Conservation (phyloP, 106 monocot genomes). For the Phalaenopsis equestris region DNA sequence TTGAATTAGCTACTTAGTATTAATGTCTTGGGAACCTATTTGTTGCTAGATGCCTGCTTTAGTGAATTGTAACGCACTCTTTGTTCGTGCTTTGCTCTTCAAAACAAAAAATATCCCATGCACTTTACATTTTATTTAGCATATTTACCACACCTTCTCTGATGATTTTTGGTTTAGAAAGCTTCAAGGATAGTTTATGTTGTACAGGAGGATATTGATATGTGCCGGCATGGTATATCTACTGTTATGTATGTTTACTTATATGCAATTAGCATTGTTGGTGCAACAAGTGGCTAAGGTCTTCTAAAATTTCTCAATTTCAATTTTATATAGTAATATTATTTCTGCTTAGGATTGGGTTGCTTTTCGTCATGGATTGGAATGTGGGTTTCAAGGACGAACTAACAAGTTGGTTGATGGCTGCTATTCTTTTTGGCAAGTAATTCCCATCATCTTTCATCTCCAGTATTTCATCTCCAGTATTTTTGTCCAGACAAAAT, state of each 20-base stretch:
- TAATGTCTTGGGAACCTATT: too few species aligned
- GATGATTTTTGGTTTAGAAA: not conserved
- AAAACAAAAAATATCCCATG: too few species aligned
- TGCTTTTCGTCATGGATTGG: conserved; percentile 85
- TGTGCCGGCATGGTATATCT: too few species aligned
- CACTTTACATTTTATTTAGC: too few species aligned
- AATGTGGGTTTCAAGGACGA: conserved; percentile 95
- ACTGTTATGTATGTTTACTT: not conserved
- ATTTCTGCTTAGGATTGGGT: conserved; percentile 56
- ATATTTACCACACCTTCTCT: too few species aligned
- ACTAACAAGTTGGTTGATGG: conserved; percentile 98
- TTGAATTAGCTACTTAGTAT: too few species aligned
- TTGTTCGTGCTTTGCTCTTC: too few species aligned
- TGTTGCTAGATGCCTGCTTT: too few species aligned
- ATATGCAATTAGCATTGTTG: not conserved
- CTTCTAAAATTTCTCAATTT: not conserved
- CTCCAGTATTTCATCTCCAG: not conserved
- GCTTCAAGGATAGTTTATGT: not conserved
- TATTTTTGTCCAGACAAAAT: not conserved
- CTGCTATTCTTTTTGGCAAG: conserved; percentile 99
- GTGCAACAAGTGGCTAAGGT: not conserved
- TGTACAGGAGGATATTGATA: too few species aligned
- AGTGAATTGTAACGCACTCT: too few species aligned
- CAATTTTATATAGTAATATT: not conserved
- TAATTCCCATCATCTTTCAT: conserved; percentile 28